These are phyloP conservation scores for Globisporangium acanthophoron DNA, from an alignment of 352 stramenopile species.

Conservation along the genomic window DNA sequence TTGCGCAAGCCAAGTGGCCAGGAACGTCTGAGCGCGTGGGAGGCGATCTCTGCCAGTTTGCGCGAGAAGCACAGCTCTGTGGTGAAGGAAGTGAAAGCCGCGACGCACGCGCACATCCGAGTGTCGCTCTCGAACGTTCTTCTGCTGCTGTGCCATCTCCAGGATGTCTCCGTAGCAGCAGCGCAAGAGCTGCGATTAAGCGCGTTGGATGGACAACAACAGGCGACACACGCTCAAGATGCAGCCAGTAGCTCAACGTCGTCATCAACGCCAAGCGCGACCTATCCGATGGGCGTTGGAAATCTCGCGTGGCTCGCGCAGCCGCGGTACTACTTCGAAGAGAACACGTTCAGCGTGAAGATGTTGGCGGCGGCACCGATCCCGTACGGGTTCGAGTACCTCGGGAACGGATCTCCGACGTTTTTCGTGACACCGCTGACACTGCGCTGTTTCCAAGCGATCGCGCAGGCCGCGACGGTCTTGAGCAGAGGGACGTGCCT, in stretches of 20 bases:
- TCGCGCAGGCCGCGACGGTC: conserved; percentile 32
- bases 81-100: conserved; percentile 46
- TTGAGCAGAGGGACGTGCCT: conserved; percentile 38
- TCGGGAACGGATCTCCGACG: conserved; percentile 34
- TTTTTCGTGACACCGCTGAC: conserved; percentile 54
- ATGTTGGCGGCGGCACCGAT: conserved; percentile 42
- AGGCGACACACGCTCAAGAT: not conserved
- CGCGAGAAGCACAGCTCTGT: conserved; percentile 29
- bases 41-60: conserved; percentile 20
- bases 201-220: not conserved
- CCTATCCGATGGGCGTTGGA: not conserved
- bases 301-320: conserved; percentile 50
- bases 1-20: conserved; percentile 18
- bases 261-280: not conserved
- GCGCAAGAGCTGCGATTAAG: conserved; percentile 19
- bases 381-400: conserved; percentile 68
- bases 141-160: conserved; percentile 40
- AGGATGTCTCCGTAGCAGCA: conserved; percentile 38
- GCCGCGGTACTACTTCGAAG: conserved; percentile 63
- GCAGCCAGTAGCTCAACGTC: not conserved
- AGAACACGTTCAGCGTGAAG: conserved; percentile 40
- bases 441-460: conserved; percentile 51
- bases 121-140: conserved; percentile 41
- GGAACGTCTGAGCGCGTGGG: conserved; percentile 28
- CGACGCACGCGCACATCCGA: conserved; percentile 23